Evolutionary conservation across 768 basidiomycete genomes (phyloP), one percentile per base, ranked within the genome.

Genomic region (Paxillus involutus): DNA sequence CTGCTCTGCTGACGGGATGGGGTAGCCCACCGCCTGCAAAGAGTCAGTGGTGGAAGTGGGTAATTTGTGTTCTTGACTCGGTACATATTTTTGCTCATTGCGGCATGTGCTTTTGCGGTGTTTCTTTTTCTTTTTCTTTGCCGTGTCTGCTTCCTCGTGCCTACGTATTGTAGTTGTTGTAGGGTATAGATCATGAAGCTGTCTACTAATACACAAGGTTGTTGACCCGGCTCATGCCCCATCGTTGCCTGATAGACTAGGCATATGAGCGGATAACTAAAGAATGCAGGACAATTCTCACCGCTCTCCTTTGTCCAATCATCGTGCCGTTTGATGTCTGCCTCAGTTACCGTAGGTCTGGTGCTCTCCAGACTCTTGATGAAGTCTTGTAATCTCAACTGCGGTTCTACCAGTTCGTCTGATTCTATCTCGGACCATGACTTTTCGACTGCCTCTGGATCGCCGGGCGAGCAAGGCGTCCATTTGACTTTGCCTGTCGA

Each of bases 391-490:
- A 91, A 49, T 53, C 75, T 84, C 68, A 98, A 74, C 48, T 87
- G 80, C 1, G 97, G 96, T 69, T 98, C 96, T n/a, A 86, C 76
- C 37, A 98, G 75, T 67, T 97, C 91, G 50, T 98, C 90, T 2
- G 88, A 86, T 42, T 86, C 85, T 41, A 99, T 78, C 51, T 90
- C 89, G 19, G 89, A 82, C 96, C 96, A 98, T 6, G 84, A 75
- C 77, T 88, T 93, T 75, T 98, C 96, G 47, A 83, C 76, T 0
- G 91, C 94, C 0, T 83, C 83, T 0, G 84, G 78, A 60, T 95
- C 94, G 9, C 96, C 95, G 1, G 97, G 95, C 2, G 95, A 98
- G 69, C 97, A 99, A 2, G 97, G 97, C 19, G 94, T 98, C 88
- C 83, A 96, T 72, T 86, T 94, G 30, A 63, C 66, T 29, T 68